Evolutionary conservation across 1,284 basidiomycete genomes (phyloP).

Genomic region (Athelia psychrophila): DNA sequence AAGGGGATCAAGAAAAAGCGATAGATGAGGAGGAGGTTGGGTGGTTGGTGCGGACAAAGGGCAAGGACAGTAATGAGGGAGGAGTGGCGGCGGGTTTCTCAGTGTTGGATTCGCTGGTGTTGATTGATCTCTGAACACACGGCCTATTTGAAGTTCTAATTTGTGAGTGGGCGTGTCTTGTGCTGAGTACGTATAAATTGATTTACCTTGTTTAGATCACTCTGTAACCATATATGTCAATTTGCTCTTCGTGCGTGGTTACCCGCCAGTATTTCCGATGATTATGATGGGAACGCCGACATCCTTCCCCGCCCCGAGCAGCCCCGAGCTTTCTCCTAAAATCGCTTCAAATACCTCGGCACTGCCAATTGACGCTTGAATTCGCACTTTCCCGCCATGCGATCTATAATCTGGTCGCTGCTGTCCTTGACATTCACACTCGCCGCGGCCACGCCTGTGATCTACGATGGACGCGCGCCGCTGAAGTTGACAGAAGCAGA

Average conservation of each 20-base stretch:
- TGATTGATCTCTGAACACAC: conserved; percentile 54
- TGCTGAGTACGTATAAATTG: no score
- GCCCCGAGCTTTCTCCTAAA: no score
- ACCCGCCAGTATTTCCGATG: no score
- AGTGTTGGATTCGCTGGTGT: conserved; percentile 79
- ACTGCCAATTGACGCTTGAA: no score
- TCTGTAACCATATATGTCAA: no score
- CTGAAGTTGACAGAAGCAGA: conserved; percentile 37
- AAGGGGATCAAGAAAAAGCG: conserved; percentile 19
- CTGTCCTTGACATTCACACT: conserved; percentile 4
- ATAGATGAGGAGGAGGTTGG: conserved; percentile 68
- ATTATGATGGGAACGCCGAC: no score
- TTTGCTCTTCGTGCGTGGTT: no score
- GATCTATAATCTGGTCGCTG: neutral
- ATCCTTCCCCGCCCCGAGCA: no score
- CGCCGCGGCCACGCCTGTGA: conserved; percentile 32
- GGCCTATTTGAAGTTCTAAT: no score
- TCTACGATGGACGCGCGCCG: conserved; percentile 55
- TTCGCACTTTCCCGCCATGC: neutral
- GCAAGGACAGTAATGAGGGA: conserved; percentile 90
- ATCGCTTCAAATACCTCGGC: no score
- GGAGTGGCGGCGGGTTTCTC: conserved; percentile 92
- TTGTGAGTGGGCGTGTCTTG: no score
- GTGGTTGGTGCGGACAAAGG: conserved; percentile 91
- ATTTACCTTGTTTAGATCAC: no score